Evolutionary conservation across 306 rosid genomes (phyloP).

Genomic region (Prunus persica): Prunus_persica_NCBIv2 NC_034011.1:24750501-24751000

Average conservation of each 20-base stretch:
- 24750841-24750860: conserved; percentile 49
- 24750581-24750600: no score
- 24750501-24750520: no score
- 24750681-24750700: conserved; percentile 75
- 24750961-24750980: conserved; percentile 54
- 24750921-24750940: neutral
- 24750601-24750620: no score
- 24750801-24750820: conserved; percentile 63
- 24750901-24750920: conserved; percentile 42
- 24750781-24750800: conserved; percentile 63
- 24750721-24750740: conserved; percentile 56
- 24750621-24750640: neutral
- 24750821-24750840: conserved; percentile 49
- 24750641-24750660: conserved; percentile 9
- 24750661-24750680: conserved; percentile 44
- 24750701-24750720: conserved; percentile 47
- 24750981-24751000: conserved; percentile 19
- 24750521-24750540: no score
- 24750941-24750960: conserved; percentile 27
- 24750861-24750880: conserved; percentile 27
- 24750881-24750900: conserved; percentile 57
- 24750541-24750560: no score
- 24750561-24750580: neutral
- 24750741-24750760: conserved; percentile 80
- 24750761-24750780: conserved; percentile 62